Percentiles rank a stretch among this genome's conserved stretches.
phyloP scores from a whole-genome alignment of 1,284 basidiomycete species.

The Pterula multifida region DNA sequence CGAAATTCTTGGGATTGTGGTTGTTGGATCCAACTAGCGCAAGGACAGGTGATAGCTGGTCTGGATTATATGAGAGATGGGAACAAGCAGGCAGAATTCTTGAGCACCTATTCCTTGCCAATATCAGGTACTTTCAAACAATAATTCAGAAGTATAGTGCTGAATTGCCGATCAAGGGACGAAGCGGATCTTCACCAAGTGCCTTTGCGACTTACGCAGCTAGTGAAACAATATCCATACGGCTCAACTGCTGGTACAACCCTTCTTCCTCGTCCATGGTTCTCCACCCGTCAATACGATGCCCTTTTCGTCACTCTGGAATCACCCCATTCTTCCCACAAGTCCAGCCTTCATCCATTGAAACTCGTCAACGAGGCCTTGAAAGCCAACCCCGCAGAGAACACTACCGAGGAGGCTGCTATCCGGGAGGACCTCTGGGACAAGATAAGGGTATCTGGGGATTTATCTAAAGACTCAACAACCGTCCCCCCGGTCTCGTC shows the following conservation, averaged over 20 bases:
- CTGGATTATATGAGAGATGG: constrained; percentile 59
- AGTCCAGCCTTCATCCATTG: constrained; percentile 39
- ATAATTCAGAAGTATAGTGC: constrained; percentile 2
- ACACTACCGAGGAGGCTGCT: constrained; percentile 20
- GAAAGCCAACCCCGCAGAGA: constrained; percentile 24
- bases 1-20: constrained; percentile 64
- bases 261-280: constrained; percentile 42
- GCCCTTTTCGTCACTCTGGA: constrained; percentile 52
- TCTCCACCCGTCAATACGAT: constrained; percentile 49
- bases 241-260: constrained; percentile 18
- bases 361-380: constrained; percentile 51
- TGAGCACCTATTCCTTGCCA: constrained; percentile 61
- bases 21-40: constrained; percentile 32
- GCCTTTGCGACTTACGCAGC: constrained; percentile 57
- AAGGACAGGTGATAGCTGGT: constrained; percentile 41
- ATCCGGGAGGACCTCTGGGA: constrained; percentile 32
- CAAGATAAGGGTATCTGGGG: constrained; percentile 32
- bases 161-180: constrained; percentile 30
- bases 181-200: constrained; percentile 41
- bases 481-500: constrained; percentile 23
- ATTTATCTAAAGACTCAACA: constrained; percentile 13
- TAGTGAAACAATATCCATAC: constrained; percentile 59
- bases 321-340: constrained; percentile 21
- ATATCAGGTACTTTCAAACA: constrained; percentile 40
- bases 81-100: constrained; percentile 54